phyloP scores from a whole-genome alignment of 805 yeast genomes.

The Candida dendrica region DNA sequence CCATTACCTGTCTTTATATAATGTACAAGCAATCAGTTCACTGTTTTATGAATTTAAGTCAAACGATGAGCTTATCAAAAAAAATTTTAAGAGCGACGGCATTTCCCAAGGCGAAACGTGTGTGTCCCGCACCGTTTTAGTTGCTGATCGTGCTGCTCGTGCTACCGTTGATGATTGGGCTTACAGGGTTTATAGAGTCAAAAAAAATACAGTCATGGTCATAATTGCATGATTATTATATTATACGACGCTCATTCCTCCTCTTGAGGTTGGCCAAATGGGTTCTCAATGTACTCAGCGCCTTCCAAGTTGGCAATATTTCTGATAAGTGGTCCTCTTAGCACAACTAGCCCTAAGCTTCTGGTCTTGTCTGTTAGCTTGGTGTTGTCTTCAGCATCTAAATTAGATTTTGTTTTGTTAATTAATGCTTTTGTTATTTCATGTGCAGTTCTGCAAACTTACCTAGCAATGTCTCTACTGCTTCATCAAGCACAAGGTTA shows the following conservation, averaged over 20 bases:
- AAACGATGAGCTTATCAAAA: neutral
- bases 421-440: too few species aligned
- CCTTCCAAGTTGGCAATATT: conserved; percentile 70
- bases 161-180: neutral
- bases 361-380: conserved; percentile 52
- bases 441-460: conserved; percentile 17
- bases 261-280: conserved; percentile 36
- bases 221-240: neutral
- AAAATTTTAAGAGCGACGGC: neutral
- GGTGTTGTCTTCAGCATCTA: conserved; percentile 57
- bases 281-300: conserved; percentile 61
- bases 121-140: neutral
- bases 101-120: too few species aligned
- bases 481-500: conserved; percentile 71
- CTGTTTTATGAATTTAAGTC: too few species aligned
- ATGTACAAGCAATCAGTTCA: too few species aligned
- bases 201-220: too few species aligned
- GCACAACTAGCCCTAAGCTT: conserved; percentile 69
- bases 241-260: conserved; percentile 1
- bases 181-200: too few species aligned
- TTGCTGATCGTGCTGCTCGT: neutral
- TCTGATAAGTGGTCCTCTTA: conserved; percentile 75
- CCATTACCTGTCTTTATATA: too few species aligned
- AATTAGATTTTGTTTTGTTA: too few species aligned
- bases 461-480: conserved; percentile 57